Percentiles rank a stretch among this genome's conserved stretches.
phyloP scores from a whole-genome alignment of 1,284 basidiomycete species.

The Ceratobasidium sp. region DNA sequence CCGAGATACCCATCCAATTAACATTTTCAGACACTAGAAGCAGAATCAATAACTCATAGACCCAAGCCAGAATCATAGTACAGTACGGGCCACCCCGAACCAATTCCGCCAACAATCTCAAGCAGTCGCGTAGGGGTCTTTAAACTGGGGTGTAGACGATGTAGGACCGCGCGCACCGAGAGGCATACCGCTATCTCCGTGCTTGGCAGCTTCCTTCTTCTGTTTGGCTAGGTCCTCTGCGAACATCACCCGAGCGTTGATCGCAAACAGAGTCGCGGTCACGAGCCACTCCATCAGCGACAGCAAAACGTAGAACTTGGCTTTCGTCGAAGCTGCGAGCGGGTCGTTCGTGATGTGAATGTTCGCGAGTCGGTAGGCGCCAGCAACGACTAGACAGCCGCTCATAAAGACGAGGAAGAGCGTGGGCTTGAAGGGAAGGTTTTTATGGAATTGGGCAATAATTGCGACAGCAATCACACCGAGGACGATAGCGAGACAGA shows the following conservation, averaged over 20 bases:
- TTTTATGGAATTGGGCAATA: constrained; percentile 41
- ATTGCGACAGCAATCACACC: constrained; percentile 36
- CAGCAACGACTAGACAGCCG: constrained; percentile 26
- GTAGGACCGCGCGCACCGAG: constrained; percentile 5
- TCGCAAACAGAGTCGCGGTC: constrained; percentile 8
- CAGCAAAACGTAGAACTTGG: constrained; percentile 45
- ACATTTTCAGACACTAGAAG: no score
- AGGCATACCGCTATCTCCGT: not conserved
- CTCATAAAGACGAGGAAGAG: constrained; percentile 30
- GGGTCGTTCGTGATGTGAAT: constrained; percentile 32
- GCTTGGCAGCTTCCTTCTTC: constrained; percentile 31
- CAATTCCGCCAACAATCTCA: no score
- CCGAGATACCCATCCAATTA: no score
- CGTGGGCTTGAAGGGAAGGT: constrained; percentile 29
- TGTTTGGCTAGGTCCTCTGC: constrained; percentile 32
- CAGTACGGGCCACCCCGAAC: no score
- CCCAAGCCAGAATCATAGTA: no score
- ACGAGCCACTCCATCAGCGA: constrained; percentile 46
- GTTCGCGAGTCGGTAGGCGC: constrained; percentile 39
- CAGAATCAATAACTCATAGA: no score
- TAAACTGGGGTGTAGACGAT: not conserved
- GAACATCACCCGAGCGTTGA: constrained; percentile 41
- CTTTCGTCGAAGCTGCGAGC: constrained; percentile 30
- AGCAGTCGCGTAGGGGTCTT: constrained; percentile 28
- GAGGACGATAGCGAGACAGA: constrained; percentile 43